Evolutionary conservation across 2,329 filamentous ascomycete species (phyloP), one percentile per base, ranked within the genome.

Genomic region (Sporothrix pallida): DNA sequence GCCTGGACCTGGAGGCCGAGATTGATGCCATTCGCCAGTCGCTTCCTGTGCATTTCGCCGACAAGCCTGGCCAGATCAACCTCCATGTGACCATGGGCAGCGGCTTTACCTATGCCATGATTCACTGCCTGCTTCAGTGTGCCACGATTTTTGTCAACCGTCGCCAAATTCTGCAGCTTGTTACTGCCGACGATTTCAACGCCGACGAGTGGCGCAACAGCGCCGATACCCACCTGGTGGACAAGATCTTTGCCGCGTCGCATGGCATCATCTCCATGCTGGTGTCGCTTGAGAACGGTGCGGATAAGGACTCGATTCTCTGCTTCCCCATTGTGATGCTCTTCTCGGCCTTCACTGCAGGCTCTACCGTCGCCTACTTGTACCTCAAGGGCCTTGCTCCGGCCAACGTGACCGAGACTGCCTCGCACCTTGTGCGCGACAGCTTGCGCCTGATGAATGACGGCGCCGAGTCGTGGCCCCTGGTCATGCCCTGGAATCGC

Each of bases 11-110:
- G 4, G 85, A 88, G 76, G 82, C 80, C 31, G 87, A 87, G 72
- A 89, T 90, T 74, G 87, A 89, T 48, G 81, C 82, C 9, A 85
- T 90, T 12, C 86, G 88, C 46, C 83, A 82, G 75, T 85, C 86
- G 1, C 80, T 90, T 62, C 88, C 88, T 0, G 85, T 87, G 82
- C 88, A 89, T 79, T 89, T 88, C 73, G 83, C 87, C 75, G 88
- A 90, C 78, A 89, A 90, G 80, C 86, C 87, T 0, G 87, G 86
- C 54, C 88, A 90, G 80, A 88, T 90, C 78, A 87, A 86, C 77
- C 82, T 89, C 5, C 88, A 90, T 79, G 89, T 90, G 78, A 89
- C 88, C 23, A 90, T 90, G 88, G 88, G 88, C 50, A 89, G 87
- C 62, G 88, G 88, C 72, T 88, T 87, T 77, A 89, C 87, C 0